A percentile compares a stretch with the other conserved stretches of the same genome.
Conservation (phyloP, 2,329 filamentous ascomycete species). For the Pseudogymnoascus sp. region DNA sequence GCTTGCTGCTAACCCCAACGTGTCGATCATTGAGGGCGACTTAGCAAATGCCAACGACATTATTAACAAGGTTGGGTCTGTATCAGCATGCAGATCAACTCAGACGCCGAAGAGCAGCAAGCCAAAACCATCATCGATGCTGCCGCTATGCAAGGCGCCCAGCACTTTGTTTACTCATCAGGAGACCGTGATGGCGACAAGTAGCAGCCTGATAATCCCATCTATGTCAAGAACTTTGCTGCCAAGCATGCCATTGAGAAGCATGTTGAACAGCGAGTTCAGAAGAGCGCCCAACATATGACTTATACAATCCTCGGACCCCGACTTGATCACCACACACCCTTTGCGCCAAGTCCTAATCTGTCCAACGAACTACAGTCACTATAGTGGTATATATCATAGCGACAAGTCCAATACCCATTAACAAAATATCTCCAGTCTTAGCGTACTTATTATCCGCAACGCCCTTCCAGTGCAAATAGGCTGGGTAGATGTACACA, state of each 20-base stretch:
- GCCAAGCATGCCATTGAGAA: conserved; percentile 52
- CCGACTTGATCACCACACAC: too few relatives aligned
- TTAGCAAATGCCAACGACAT: conserved; percentile 42
- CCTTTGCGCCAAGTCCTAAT: too few relatives aligned
- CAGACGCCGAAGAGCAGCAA: conserved; percentile 39
- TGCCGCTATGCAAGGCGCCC: conserved; percentile 43
- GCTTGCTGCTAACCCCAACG: conserved; percentile 35
- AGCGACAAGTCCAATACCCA: too few relatives aligned
- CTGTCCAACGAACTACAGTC: too few relatives aligned
- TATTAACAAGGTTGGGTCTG: conserved; percentile 37
- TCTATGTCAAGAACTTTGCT: conserved; percentile 50
- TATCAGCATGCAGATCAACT: conserved; percentile 45
- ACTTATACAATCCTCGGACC: conserved; percentile 40
- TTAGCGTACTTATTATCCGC: too few relatives aligned
- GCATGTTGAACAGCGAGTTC: conserved; percentile 40
- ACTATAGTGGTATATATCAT: too few relatives aligned
- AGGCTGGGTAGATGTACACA: too few relatives aligned
- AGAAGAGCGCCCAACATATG: conserved; percentile 31
- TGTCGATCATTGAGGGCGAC: conserved; percentile 50
- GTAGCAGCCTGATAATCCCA: conserved; percentile 40
- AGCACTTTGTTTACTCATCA: conserved; percentile 52
- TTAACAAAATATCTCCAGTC: too few relatives aligned
- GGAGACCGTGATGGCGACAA: conserved; percentile 49
- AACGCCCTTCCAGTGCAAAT: too few relatives aligned
- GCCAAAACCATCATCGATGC: conserved; percentile 49